These are phyloP conservation scores for Ambrosiella beaveri DNA, from an alignment of 2,329 filamentous ascomycete genomes.

Conservation along the genomic window DNA sequence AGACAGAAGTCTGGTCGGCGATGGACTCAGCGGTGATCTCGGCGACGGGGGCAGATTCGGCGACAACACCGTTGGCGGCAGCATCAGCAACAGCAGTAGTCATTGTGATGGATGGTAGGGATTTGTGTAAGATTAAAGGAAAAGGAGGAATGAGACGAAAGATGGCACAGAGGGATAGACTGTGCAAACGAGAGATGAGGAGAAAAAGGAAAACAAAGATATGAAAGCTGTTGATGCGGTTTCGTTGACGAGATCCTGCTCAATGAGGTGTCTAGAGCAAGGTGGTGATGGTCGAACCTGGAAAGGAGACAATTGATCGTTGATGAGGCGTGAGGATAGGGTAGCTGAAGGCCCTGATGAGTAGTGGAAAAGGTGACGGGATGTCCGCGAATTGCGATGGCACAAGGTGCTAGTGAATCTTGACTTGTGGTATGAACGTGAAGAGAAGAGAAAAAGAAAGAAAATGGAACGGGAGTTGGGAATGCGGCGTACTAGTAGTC, in stretches of 20 bases:
- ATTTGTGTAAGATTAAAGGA: conserved; percentile 18
- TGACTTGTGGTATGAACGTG: conserved; percentile 25
- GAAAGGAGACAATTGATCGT: conserved; percentile 12
- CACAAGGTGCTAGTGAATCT: conserved; percentile 15
- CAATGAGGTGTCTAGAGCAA: conserved; percentile 12
- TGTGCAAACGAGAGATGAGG: conserved; percentile 2
- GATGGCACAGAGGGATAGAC: conserved; percentile 34
- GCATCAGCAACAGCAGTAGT: conserved; percentile 38
- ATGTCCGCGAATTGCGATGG: conserved; percentile 22
- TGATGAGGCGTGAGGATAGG: conserved; percentile 35
- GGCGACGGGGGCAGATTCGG: conserved; percentile 18
- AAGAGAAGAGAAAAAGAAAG: conserved; percentile 15
- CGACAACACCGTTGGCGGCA: conserved; percentile 7
- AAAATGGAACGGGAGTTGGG: conserved; percentile 15
- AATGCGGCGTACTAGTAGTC: conserved; percentile 2
- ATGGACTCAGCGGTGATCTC: conserved; percentile 60
- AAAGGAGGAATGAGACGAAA: conserved; percentile 59
- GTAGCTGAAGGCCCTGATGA: conserved; percentile 84
- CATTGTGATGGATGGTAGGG: conserved; percentile 47
- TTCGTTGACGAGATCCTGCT: conserved; percentile 12
- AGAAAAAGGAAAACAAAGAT: conserved; percentile 1
- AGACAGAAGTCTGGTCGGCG: conserved; percentile 73
- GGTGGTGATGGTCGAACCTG: conserved; percentile 12
- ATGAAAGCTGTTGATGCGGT: conserved; percentile 1
- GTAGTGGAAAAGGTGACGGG: conserved; percentile 22